Percentiles rank a stretch among this genome's conserved stretches.
These are phyloP conservation scores for Carex sylvatica DNA, from an alignment of 202 grass and related monocot genomes.

Conservation along the genomic window DNA sequence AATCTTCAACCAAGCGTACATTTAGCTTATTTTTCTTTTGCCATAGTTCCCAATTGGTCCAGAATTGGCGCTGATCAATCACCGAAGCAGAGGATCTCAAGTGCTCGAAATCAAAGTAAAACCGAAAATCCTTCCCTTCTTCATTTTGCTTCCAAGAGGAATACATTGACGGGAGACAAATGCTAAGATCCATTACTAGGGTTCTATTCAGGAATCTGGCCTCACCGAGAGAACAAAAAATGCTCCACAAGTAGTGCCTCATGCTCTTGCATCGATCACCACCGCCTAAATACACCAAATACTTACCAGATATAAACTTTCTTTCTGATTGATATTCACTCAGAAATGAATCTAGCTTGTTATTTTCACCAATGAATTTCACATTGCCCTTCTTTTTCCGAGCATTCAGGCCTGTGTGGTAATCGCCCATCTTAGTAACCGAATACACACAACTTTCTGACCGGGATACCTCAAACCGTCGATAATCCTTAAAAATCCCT, in stretches of 20 bases:
- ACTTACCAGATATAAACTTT: slow-evolving; percentile 46
- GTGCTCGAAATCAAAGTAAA: slow-evolving; percentile 66
- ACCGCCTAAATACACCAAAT: slow-evolving; percentile 65
- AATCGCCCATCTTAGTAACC: slow-evolving; percentile 56
- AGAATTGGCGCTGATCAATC: slow-evolving; percentile 49
- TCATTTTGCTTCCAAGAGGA: slow-evolving; percentile 47
- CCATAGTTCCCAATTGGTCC: slow-evolving; percentile 59
- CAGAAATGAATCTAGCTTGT: slow-evolving; percentile 25
- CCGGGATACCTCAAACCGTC: slow-evolving; percentile 56
- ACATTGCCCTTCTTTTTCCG: slow-evolving; percentile 51
- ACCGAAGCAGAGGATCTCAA: slow-evolving; percentile 42
- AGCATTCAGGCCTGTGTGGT: slow-evolving; percentile 68
- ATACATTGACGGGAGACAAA: slow-evolving; percentile 48
- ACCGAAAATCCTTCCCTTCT: slow-evolving; percentile 54
- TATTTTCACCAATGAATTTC: slow-evolving; percentile 21
- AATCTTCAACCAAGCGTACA: slow-evolving; percentile 52
- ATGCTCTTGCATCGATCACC: slow-evolving; percentile 74
- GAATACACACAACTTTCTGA: slow-evolving; percentile 52
- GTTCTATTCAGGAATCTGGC: slow-evolving; percentile 65
- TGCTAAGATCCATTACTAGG: slow-evolving; percentile 62
- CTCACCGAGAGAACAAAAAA: slow-evolving; percentile 55
- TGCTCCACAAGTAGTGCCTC: slow-evolving; percentile 72
- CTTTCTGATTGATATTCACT: slow-evolving; percentile 50
- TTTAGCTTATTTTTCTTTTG: slow-evolving; percentile 48
- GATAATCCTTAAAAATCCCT: slow-evolving; percentile 76